Evolutionary conservation across 2,329 filamentous ascomycete species (phyloP).

Genomic region (Fusarium newnesense): DNA sequence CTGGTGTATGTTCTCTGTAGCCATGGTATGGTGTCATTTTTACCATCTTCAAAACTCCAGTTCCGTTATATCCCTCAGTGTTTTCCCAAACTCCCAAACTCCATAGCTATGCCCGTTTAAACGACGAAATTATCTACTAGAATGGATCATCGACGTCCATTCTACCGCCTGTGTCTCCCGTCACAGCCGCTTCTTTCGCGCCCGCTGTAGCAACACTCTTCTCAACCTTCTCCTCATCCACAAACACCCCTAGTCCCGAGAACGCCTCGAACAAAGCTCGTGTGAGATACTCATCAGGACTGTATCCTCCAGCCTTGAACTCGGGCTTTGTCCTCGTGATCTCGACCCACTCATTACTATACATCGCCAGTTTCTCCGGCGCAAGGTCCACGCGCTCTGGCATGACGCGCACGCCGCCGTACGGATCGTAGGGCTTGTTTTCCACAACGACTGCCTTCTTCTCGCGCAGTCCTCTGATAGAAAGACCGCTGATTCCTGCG

Average conservation of each 20-base stretch:
- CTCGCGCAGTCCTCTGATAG: slow-evolving; percentile 84
- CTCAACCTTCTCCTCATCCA: slow-evolving; percentile 77
- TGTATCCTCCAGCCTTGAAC: slow-evolving; percentile 83
- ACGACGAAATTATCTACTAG: slow-evolving; percentile 34
- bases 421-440: slow-evolving; percentile 87
- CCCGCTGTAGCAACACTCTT: slow-evolving; percentile 48
- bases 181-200: slow-evolving; percentile 51
- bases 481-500: slow-evolving; percentile 55
- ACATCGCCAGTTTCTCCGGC: slow-evolving; percentile 64
- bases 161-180: slow-evolving; percentile 47
- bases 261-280: slow-evolving; percentile 90
- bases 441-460: slow-evolving; percentile 58
- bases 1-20: not conserved
- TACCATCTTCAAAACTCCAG: slow-evolving; percentile 9
- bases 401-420: slow-evolving; percentile 77
- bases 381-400: slow-evolving; percentile 75
- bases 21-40: slow-evolving; percentile 15
- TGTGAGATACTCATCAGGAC: slow-evolving; percentile 81
- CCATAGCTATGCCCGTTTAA: slow-evolving; percentile 40
- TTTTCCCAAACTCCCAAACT: slow-evolving; percentile 33
- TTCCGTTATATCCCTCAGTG: not conserved
- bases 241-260: slow-evolving; percentile 85
- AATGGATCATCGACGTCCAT: slow-evolving; percentile 64
- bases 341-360: slow-evolving; percentile 80
- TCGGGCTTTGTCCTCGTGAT: slow-evolving; percentile 71